phyloP scores from a whole-genome alignment of 768 basidiomycete genomes.

The Suillus fuscotomentosus region DNA sequence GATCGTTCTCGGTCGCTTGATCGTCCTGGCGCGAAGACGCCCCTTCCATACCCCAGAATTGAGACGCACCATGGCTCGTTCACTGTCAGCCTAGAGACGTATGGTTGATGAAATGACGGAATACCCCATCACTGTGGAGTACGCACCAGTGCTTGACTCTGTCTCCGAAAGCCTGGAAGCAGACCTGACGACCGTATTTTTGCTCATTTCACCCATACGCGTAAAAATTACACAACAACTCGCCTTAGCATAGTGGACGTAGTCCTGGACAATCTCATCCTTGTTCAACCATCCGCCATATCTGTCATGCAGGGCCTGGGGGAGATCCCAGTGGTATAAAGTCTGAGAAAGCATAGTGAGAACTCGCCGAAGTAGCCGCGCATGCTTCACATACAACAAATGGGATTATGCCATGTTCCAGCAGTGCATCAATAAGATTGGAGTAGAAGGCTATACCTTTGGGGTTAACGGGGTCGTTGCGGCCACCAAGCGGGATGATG shows the following conservation, averaged over 20 bases:
- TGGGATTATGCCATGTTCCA: constrained; percentile 61
- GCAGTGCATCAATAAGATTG: constrained; percentile 64
- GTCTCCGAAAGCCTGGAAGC: constrained; percentile 74
- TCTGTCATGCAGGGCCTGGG: constrained; percentile 68
- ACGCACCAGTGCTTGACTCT: constrained; percentile 70
- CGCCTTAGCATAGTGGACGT: constrained; percentile 54
- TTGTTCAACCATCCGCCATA: constrained; percentile 79
- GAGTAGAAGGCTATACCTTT: constrained; percentile 70
- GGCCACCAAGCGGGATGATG: constrained; percentile 71
- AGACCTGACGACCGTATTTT: constrained; percentile 40
- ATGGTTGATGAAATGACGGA: constrained; percentile 21
- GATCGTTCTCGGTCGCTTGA: constrained; percentile 62
- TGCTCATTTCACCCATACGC: constrained; percentile 2
- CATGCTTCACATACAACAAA: constrained; percentile 52
- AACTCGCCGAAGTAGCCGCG: neutral
- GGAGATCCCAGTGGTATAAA: constrained; percentile 79
- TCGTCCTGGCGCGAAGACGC: constrained; percentile 69
- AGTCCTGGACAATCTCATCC: constrained; percentile 68
- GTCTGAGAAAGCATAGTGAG: constrained; percentile 39
- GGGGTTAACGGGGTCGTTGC: constrained; percentile 70
- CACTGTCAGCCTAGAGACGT: constrained; percentile 56
- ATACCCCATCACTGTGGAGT: neutral
- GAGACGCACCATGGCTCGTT: constrained; percentile 78
- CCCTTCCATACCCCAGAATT: constrained; percentile 67
- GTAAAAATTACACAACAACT: constrained; percentile 14